These are phyloP conservation scores for Circinella minor DNA, from an alignment of 371 early-diverging fungal genomes.

Conservation along the genomic window DNA sequence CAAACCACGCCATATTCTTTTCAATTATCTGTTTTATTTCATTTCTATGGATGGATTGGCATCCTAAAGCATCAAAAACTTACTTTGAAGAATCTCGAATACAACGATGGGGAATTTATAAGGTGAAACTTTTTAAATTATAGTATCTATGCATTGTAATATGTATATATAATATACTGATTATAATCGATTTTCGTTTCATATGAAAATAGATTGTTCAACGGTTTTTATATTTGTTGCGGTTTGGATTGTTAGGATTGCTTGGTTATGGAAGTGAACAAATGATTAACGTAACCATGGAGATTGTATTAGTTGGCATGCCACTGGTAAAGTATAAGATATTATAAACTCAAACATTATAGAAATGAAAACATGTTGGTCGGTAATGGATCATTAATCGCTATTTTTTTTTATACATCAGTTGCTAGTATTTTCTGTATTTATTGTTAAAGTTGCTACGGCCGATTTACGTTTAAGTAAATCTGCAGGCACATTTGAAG, in stretches of 20 bases:
- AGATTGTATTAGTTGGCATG: not conserved
- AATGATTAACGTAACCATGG: not conserved
- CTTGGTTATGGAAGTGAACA: slow-evolving; percentile 7
- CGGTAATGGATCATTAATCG: not conserved
- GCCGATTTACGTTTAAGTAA: slow-evolving; percentile 1
- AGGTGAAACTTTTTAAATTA: not conserved
- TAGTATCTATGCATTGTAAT: too few species aligned
- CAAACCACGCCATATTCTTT: not conserved
- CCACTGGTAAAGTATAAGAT: slow-evolving; percentile 7
- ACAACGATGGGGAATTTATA: slow-evolving; percentile 15
- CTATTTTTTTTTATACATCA: not conserved
- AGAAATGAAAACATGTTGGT: not conserved
- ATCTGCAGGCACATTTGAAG: slow-evolving; percentile 7
- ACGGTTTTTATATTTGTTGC: slow-evolving; percentile 12
- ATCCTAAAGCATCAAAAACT: slow-evolving; percentile 16
- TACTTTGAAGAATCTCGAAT: slow-evolving; percentile 14
- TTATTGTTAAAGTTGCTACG: not conserved
- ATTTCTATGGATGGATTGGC: slow-evolving; percentile 22
- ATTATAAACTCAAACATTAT: too few species aligned
- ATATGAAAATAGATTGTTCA: slow-evolving; percentile 11
- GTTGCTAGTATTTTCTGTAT: slow-evolving; percentile 7
- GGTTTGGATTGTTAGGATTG: not conserved
- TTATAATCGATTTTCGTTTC: not conserved
- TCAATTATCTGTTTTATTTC: not conserved
- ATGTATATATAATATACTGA: not conserved